A percentile compares a stretch with the other conserved stretches of the same genome.
Conservation (phyloP, 2,329 filamentous ascomycete species). For the Sporothrix pseudoabietina region DNA sequence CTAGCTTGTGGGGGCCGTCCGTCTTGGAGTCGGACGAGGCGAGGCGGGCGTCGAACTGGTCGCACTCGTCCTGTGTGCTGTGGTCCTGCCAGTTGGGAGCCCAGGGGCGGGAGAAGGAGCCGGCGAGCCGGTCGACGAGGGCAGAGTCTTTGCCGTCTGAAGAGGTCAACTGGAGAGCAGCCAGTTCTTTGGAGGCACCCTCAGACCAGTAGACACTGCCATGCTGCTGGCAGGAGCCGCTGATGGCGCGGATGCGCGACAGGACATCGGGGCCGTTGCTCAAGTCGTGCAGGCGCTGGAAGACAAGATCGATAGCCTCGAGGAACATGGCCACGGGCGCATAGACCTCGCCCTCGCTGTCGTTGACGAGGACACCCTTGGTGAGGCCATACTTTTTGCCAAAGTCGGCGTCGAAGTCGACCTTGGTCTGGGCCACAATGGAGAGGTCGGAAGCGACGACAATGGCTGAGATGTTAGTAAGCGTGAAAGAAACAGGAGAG, state of each 20-base stretch:
- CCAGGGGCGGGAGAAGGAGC: conserved; percentile 78
- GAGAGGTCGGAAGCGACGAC: conserved; percentile 81
- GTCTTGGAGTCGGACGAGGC: not conserved
- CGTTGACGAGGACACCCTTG: conserved; percentile 86
- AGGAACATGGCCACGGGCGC: conserved; percentile 94
- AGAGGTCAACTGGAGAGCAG: conserved; percentile 46
- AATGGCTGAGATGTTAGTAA: conserved; percentile 58
- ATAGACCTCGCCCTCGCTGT: conserved; percentile 82
- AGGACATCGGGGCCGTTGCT: conserved; percentile 64
- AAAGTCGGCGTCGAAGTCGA: conserved; percentile 91
- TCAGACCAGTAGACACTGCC: conserved; percentile 92
- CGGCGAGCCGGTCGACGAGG: conserved; percentile 71
- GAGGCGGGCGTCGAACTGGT: conserved; percentile 76
- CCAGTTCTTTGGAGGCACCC: conserved; percentile 67
- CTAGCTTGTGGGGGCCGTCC: conserved; percentile 68
- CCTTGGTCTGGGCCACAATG: conserved; percentile 81
- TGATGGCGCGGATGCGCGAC: conserved; percentile 74
- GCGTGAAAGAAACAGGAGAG: not conserved
- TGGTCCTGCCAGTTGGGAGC: conserved; percentile 98
- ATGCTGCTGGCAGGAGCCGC: conserved; percentile 94
- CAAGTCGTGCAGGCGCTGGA: conserved; percentile 68
- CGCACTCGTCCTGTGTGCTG: conserved; percentile 89
- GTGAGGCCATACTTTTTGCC: conserved; percentile 71
- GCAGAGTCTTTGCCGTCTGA: conserved; percentile 60
- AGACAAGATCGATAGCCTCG: conserved; percentile 84